phyloP scores from a whole-genome alignment of 371 early-diverging fungal genomes.

The Parasitella parasitica region DNA sequence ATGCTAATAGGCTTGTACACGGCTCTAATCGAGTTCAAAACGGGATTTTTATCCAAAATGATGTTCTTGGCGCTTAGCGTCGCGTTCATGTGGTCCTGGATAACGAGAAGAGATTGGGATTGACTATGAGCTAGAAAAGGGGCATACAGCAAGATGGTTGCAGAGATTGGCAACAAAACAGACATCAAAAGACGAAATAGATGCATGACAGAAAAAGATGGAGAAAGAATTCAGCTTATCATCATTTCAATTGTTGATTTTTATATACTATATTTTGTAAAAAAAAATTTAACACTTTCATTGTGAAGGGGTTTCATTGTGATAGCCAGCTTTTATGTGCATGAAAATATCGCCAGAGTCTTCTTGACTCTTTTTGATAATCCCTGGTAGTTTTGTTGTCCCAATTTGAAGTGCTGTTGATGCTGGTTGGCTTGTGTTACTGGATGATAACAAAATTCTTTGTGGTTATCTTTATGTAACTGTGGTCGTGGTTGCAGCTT shows the following conservation, averaged over 20 bases:
- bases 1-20: too few species aligned
- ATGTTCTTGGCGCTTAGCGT: not conserved
- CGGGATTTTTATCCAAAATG: too few species aligned
- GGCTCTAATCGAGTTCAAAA: too few species aligned
- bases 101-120: not conserved
- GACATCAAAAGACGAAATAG: not conserved
- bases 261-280: too few species aligned
- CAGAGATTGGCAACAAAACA: not conserved
- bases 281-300: not conserved
- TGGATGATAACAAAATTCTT: not conserved
- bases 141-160: not conserved
- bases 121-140: not conserved
- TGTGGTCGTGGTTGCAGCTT: not conserved
- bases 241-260: not conserved
- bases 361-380: not conserved
- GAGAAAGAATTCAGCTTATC: not conserved
- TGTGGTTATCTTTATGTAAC: not conserved
- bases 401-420: not conserved
- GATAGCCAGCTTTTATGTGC: not conserved
- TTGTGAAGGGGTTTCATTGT: not conserved
- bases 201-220: not conserved
- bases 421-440: not conserved
- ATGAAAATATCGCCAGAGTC: not conserved
- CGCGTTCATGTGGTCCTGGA: not conserved
- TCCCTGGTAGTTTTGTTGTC: too few species aligned